These are phyloP conservation scores for Wickerhamomyces alni DNA, from an alignment of 805 yeast species.

Conservation along the genomic window DNA sequence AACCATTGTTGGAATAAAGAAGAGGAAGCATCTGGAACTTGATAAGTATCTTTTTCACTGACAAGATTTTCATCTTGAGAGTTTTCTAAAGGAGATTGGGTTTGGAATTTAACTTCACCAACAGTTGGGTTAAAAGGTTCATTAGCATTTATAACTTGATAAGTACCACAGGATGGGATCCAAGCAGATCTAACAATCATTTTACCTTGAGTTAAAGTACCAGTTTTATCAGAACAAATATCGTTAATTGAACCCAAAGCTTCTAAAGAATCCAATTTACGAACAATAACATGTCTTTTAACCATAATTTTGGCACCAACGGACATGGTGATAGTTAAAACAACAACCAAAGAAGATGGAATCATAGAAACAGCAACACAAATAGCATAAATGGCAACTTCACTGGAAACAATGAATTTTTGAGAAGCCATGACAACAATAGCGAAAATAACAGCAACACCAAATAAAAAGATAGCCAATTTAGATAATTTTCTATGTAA, in stretches of 20 bases:
- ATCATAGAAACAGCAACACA: constrained; percentile 78
- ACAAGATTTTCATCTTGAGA: constrained; percentile 18
- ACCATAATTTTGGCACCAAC: constrained; percentile 71
- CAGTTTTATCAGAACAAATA: constrained; percentile 79
- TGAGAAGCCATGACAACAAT: constrained; percentile 85
- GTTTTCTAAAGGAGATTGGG: constrained; percentile 11
- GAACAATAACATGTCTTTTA: constrained; percentile 62
- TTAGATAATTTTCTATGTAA: constrained; percentile 69
- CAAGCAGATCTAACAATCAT: constrained; percentile 70
- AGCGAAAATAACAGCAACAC: constrained; percentile 79
- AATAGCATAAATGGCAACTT: constrained; percentile 84
- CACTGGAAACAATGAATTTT: constrained; percentile 62
- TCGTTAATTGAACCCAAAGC: constrained; percentile 76
- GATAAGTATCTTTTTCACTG: constrained; percentile 5
- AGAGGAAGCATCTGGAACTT: not conserved
- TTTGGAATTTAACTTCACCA: constrained; percentile 35
- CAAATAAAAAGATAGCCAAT: constrained; percentile 67
- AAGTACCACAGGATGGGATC: constrained; percentile 60
- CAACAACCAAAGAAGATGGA: constrained; percentile 76
- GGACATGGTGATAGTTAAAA: constrained; percentile 81
- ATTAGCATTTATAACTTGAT: constrained; percentile 44
- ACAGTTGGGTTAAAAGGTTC: constrained; percentile 60
- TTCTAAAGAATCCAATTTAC: constrained; percentile 73
- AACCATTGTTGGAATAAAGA: constrained; percentile 40
- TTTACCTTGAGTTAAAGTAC: constrained; percentile 75